A percentile compares a stretch with the other conserved stretches of the same genome.
Evolutionary conservation across 305 asterid genomes (phyloP).

Genomic region (Fraxinus albicans): DNA sequence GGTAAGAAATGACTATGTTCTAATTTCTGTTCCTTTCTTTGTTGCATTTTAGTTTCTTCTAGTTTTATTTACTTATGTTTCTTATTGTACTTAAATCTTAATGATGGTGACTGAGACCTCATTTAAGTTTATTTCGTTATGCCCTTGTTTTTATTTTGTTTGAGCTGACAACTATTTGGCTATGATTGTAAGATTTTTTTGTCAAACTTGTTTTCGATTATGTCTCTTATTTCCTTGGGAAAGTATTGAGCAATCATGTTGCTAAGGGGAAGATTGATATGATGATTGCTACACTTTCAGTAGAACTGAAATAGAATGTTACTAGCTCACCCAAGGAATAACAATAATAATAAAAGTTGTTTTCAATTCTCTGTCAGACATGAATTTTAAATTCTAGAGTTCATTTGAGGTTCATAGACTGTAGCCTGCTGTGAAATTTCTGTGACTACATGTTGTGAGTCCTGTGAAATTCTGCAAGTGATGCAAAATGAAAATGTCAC

Average conservation of each 20-base stretch:
- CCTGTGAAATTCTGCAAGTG: background rate
- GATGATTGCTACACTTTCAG: background rate
- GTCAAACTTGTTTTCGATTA: slow-evolving; percentile 4
- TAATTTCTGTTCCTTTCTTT: slow-evolving; percentile 7
- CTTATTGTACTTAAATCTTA: background rate
- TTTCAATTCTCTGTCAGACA: background rate
- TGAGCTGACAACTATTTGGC: slow-evolving; percentile 1
- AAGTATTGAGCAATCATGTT: background rate
- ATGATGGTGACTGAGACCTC: background rate
- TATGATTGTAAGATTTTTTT: slow-evolving; percentile 9
- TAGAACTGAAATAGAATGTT: background rate
- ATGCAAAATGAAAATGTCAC: background rate
- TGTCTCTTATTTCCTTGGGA: slow-evolving; percentile 4
- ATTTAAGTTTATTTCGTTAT: background rate
- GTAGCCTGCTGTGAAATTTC: background rate
- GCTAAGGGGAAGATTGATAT: background rate
- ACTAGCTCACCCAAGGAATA: background rate
- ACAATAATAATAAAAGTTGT: background rate
- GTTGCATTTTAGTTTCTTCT: slow-evolving; percentile 17
- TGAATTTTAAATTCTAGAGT: background rate
- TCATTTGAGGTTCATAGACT: background rate
- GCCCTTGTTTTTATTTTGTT: background rate
- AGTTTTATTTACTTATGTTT: background rate
- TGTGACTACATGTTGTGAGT: background rate
- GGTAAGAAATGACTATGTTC: slow-evolving; percentile 39